phyloP scores from a whole-genome alignment of 176 grass and related monocot genomes.

The Elaeis guineensis region DNA sequence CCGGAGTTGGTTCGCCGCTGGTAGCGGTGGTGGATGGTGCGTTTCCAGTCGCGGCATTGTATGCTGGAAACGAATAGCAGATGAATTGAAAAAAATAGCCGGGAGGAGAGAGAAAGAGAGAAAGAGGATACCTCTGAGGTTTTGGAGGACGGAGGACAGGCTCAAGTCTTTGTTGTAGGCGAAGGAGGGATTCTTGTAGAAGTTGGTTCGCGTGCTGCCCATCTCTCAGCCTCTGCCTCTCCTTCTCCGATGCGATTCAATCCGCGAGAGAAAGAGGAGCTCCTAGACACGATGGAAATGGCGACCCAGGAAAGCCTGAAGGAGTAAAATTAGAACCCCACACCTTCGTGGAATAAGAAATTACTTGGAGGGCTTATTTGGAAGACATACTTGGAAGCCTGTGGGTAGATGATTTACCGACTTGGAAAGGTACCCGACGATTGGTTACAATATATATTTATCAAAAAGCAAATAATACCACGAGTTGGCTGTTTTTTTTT shows the following conservation, averaged over 20 bases:
- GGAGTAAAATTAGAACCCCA: no score
- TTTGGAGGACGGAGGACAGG: constrained; percentile 5
- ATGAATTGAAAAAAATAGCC: not conserved
- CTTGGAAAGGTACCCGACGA: no score
- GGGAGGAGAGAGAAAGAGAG: not conserved
- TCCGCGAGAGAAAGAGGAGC: no score
- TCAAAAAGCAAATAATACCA: no score
- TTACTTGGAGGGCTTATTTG: no score
- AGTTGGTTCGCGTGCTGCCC: not conserved
- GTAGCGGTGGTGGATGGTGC: not conserved
- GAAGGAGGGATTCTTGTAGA: not conserved
- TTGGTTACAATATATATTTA: no score
- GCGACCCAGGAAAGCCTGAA: no score
- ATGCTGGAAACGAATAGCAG: not conserved
- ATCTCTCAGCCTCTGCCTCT: not conserved
- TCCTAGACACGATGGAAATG: no score
- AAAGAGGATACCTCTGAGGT: not conserved
- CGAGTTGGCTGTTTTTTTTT: no score
- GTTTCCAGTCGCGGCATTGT: not conserved
- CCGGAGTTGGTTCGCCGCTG: not conserved
- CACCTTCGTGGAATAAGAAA: no score
- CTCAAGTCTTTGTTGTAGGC: constrained; percentile 1
- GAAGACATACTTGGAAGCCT: no score
- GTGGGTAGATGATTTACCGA: no score
- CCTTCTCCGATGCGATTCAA: not conserved